A percentile compares a stretch with the other conserved stretches of the same genome.
Conservation (phyloP, 2,329 filamentous ascomycete genomes). For the Aspergillus fijiensis region DNA sequence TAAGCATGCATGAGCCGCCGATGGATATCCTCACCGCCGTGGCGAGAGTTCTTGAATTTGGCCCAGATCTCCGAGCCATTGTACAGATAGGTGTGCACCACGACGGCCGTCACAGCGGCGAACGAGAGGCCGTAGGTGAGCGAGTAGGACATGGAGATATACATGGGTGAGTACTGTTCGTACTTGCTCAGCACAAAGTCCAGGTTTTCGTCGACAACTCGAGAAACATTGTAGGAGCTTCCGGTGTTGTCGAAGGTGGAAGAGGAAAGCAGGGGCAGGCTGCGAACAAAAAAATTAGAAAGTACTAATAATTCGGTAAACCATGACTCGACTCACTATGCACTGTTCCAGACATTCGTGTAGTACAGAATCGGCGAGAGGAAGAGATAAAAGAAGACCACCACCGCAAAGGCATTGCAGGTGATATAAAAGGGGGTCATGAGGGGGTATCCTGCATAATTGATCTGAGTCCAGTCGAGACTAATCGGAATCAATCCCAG, state of each 20-base stretch:
- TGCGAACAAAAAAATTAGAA: slow-evolving; percentile 7
- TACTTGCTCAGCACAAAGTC: slow-evolving; percentile 39
- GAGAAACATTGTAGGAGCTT: slow-evolving; percentile 30
- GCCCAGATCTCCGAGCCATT: slow-evolving; percentile 37
- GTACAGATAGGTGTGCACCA: slow-evolving; percentile 37
- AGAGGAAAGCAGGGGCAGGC: slow-evolving; percentile 31
- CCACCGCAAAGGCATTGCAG: slow-evolving; percentile 56
- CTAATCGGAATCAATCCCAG: slow-evolving; percentile 42
- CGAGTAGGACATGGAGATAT: slow-evolving; percentile 38
- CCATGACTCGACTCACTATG: slow-evolving; percentile 21
- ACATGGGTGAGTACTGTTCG: slow-evolving; percentile 40
- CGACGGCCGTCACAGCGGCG: slow-evolving; percentile 35
- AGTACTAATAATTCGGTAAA: no score
- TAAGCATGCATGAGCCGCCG: slow-evolving; percentile 66
- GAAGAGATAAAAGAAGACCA: slow-evolving; percentile 56
- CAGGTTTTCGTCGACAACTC: slow-evolving; percentile 30
- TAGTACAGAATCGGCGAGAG: slow-evolving; percentile 55
- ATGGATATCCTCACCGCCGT: slow-evolving; percentile 58
- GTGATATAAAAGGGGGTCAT: slow-evolving; percentile 46
- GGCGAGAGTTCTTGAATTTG: slow-evolving; percentile 31
- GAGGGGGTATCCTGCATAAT: slow-evolving; percentile 30
- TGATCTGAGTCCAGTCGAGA: slow-evolving; percentile 47
- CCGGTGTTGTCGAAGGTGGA: slow-evolving; percentile 36
- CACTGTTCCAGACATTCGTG: slow-evolving; percentile 51
- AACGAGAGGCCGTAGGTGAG: slow-evolving; percentile 41